A percentile compares a stretch with the other conserved stretches of the same genome.
Evolutionary conservation across 257 asterid genomes (phyloP).

Genomic region (Plantago ovata): DNA sequence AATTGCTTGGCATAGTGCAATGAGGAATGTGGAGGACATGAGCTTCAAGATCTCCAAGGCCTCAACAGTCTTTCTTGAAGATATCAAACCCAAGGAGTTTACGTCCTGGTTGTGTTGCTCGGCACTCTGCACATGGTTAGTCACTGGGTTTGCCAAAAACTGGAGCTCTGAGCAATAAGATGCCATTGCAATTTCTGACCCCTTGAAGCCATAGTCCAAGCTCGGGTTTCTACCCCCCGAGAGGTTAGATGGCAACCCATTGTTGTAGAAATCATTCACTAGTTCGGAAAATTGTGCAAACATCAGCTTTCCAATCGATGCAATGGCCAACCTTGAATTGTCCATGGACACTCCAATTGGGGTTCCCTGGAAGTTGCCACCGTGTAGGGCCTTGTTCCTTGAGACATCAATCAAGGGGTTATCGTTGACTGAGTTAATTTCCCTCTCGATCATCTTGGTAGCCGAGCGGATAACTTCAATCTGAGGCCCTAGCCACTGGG

Average conservation of each 20-base stretch:
- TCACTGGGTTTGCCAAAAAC: slow-evolving; percentile 50
- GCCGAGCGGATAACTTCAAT: slow-evolving; percentile 51
- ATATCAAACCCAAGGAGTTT: slow-evolving; percentile 51
- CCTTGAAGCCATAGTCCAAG: slow-evolving; percentile 54
- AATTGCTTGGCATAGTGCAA: slow-evolving; percentile 49
- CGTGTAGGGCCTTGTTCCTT: slow-evolving; percentile 51
- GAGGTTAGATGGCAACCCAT: slow-evolving; percentile 54
- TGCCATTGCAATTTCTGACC: slow-evolving; percentile 55
- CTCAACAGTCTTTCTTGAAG: slow-evolving; percentile 46
- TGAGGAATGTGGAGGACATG: slow-evolving; percentile 40
- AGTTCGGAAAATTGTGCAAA: slow-evolving; percentile 54
- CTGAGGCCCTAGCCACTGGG: slow-evolving; percentile 59
- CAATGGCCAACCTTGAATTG: slow-evolving; percentile 37
- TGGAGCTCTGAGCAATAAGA: slow-evolving; percentile 55
- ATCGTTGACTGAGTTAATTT: slow-evolving; percentile 53
- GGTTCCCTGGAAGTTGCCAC: slow-evolving; percentile 60
- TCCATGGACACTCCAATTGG: slow-evolving; percentile 61
- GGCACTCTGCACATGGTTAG: slow-evolving; percentile 58
- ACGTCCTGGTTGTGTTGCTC: slow-evolving; percentile 65
- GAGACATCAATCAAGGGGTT: slow-evolving; percentile 57
- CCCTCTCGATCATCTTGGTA: slow-evolving; percentile 48
- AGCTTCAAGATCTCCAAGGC: slow-evolving; percentile 50
- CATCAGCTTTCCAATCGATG: slow-evolving; percentile 44
- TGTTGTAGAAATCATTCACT: slow-evolving; percentile 54
- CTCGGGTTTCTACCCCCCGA: slow-evolving; percentile 57